Base-by-base conservation (phyloP, 2,329 filamentous ascomycete genomes). In the Taxawa tesnikishii region DNA sequence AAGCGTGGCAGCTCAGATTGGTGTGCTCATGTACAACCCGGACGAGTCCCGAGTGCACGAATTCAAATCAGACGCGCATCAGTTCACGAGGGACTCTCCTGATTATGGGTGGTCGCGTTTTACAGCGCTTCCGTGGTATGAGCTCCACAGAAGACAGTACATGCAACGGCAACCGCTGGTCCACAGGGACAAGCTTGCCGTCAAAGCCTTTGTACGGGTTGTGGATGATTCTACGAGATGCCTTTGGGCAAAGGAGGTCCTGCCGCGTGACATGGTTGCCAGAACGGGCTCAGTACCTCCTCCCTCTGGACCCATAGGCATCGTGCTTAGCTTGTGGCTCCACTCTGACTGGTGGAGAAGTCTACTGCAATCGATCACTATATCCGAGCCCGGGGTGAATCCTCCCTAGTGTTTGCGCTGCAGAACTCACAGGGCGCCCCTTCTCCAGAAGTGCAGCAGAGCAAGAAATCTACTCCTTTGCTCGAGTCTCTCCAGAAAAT, bases 61-160 rank as follows among this genome's bases (percentile, higher is more conserved):
- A 47, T 65, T 63, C 44, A 62, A 68, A 33, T 67, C 63, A 9
- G 71, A 69, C 26, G 60, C 65, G 28, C 71, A 76, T 48, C 69
- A 73, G 34, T 78, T 74, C 51, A 68, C 67, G 42, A 60, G 62
- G 18, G 58, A 66, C 31, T 70, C 68, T 26, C 52, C 71, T 9
- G 73, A 78, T 42, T 75, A 71, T 65, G 73, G 73, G 3, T 77
- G 72, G 71, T 71, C 69, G 19, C 66, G 72, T 36, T 77, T 75
- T 47, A 43, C 44, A 4, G 65, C 69, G 42, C 66, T 65, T 5
- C 68, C 69, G 4, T 70, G 68, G 53, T 67, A 70, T 38, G 62
- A 74, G 27, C 70, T 77, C 30, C 63, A 71, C 31, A 51, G 58
- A 19, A 68, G 73, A n/a, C 62, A 66, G 36, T 67, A 65, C 33